phyloP scores from a whole-genome alignment of 2,329 filamentous ascomycete genomes.

The Cadophora malorum region DNA sequence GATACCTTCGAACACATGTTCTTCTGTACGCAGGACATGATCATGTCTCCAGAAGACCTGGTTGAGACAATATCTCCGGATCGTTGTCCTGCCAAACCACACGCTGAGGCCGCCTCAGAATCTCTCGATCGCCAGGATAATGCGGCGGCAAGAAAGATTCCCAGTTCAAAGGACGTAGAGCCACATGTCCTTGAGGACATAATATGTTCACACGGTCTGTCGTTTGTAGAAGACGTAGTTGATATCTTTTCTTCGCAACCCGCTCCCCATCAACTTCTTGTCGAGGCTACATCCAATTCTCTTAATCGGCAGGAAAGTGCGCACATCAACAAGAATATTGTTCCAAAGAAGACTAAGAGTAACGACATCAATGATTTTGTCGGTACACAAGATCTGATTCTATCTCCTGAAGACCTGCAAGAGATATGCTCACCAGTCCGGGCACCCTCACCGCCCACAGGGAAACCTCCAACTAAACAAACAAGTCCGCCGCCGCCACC shows the following conservation, averaged over 20 bases:
- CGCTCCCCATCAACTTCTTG: background rate
- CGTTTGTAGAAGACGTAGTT: conserved; percentile 54
- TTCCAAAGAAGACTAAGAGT: conserved; percentile 16
- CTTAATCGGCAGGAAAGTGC: conserved; percentile 21
- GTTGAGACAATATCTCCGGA: conserved; percentile 41
- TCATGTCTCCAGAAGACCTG: conserved; percentile 55
- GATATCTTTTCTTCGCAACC: conserved; percentile 47
- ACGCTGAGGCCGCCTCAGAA: too few species aligned
- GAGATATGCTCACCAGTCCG: conserved; percentile 48
- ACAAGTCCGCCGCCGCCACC: background rate
- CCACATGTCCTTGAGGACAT: too few species aligned
- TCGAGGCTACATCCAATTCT: background rate
- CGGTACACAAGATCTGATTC: conserved; percentile 52
- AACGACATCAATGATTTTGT: conserved; percentile 31
- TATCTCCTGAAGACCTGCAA: conserved; percentile 56
- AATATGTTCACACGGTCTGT: too few species aligned
- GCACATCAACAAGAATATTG: conserved; percentile 36
- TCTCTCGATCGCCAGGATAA: too few species aligned
- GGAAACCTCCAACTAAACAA: background rate
- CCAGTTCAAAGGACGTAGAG: too few species aligned
- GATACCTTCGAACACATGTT: conserved; percentile 19
- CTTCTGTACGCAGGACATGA: conserved; percentile 51
- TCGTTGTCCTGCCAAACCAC: too few species aligned
- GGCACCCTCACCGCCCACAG: conserved; percentile 1
- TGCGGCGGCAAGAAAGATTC: too few species aligned